Evolutionary conservation across 148 eudicot species (phyloP).

Genomic region (Amaranthus hypochondriacus): DNA sequence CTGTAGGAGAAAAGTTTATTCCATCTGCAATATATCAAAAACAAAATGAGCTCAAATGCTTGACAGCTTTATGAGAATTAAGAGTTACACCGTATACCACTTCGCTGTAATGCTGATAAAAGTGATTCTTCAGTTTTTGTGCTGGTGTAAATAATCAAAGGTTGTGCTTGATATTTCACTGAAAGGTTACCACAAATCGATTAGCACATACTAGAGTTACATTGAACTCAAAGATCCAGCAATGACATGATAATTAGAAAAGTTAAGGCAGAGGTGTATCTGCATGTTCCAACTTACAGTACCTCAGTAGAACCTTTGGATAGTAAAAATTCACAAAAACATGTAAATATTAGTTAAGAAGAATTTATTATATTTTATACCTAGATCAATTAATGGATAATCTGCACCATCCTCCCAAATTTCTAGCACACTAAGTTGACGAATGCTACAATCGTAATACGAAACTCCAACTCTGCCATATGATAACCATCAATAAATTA

Average conservation of each 20-base stretch:
- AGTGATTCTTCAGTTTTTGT: slow-evolving; percentile 81
- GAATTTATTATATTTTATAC: slow-evolving; percentile 30
- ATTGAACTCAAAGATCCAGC: slow-evolving; percentile 2
- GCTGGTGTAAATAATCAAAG: slow-evolving; percentile 80
- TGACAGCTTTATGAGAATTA: slow-evolving; percentile 9
- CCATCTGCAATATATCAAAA: slow-evolving; percentile 51
- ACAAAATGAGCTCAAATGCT: slow-evolving; percentile 14
- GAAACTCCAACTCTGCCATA: slow-evolving; percentile 76
- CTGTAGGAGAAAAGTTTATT: slow-evolving; percentile 46
- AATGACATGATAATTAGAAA: neutral
- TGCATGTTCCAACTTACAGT: neutral
- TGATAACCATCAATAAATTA: neutral
- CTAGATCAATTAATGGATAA: slow-evolving; percentile 75
- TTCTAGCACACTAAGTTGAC: slow-evolving; percentile 87
- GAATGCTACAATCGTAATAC: slow-evolving; percentile 66
- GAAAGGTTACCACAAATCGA: slow-evolving; percentile 21
- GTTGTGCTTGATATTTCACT: slow-evolving; percentile 93
- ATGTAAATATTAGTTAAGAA: neutral
- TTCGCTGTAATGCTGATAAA: slow-evolving; percentile 71
- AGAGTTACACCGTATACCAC: slow-evolving; percentile 41
- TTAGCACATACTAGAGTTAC: slow-evolving; percentile 1
- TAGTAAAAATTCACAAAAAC: neutral
- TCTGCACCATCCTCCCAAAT: slow-evolving; percentile 84
- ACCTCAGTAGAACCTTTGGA: neutral
- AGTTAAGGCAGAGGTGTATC: neutral